phyloP scores from a whole-genome alignment of 352 stramenopile genomes.

The Pythium plurisporium region DNA sequence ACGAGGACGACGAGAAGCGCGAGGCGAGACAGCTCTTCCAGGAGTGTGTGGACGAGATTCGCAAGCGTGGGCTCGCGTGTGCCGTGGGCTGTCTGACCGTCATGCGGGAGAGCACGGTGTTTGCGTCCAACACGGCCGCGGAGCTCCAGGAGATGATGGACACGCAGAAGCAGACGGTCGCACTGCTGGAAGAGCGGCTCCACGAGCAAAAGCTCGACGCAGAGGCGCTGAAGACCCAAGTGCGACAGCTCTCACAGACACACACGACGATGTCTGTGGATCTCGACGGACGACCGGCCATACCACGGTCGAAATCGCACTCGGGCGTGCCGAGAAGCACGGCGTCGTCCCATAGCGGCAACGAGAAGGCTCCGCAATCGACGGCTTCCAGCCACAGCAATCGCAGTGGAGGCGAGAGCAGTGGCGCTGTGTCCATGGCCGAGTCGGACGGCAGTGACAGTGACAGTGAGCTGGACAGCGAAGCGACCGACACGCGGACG shows the following conservation, averaged over 20 bases:
- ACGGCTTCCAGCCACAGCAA: conserved; percentile 5
- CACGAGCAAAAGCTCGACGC: conserved; percentile 53
- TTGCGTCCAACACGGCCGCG: conserved; percentile 49
- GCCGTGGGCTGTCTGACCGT: conserved; percentile 52
- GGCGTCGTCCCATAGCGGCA: too few species aligned
- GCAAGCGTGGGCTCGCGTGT: conserved; percentile 35
- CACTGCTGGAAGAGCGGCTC: conserved; percentile 50
- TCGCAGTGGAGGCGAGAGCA: not conserved
- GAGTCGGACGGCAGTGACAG: conserved; percentile 16
- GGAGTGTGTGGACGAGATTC: conserved; percentile 35
- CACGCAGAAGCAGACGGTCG: conserved; percentile 48
- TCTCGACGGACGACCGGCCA: not conserved
- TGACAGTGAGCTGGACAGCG: conserved; percentile 41
- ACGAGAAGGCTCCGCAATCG: not conserved
- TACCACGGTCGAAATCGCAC: too few species aligned
- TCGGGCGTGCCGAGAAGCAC: too few species aligned
- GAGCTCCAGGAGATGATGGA: conserved; percentile 58
- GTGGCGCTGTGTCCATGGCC: not conserved
- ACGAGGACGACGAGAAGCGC: conserved; percentile 26
- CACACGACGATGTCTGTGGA: conserved; percentile 9
- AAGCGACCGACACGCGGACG: conserved; percentile 4
- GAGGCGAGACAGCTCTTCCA: conserved; percentile 29
- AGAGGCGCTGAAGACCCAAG: conserved; percentile 43
- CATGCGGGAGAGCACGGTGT: conserved; percentile 69
- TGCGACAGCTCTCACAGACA: conserved; percentile 31